phyloP scores from a whole-genome alignment of 2,329 filamentous ascomycete genomes.

The Microsporum canis region DNA sequence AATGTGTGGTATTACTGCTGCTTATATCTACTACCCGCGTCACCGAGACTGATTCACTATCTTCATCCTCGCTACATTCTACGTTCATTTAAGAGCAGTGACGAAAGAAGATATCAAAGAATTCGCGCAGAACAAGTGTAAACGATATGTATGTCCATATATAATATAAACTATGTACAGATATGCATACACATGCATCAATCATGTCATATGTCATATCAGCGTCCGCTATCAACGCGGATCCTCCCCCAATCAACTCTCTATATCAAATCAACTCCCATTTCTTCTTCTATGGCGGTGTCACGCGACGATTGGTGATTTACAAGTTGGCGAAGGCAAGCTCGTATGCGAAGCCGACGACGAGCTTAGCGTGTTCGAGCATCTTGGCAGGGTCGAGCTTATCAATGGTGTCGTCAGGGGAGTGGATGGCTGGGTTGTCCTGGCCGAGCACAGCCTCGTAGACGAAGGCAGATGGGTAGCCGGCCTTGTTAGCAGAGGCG shows the following conservation, averaged over 20 bases:
- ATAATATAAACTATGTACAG: neutral
- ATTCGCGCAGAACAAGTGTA: no score
- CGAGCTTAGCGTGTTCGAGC: constrained; percentile 79
- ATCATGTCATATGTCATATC: neutral
- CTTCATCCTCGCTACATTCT: no score
- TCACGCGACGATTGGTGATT: neutral
- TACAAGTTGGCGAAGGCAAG: constrained; percentile 47
- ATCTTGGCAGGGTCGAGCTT: constrained; percentile 76
- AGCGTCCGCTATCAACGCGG: neutral
- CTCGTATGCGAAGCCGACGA: constrained; percentile 72
- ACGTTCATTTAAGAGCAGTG: no score
- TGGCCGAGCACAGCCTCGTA: constrained; percentile 51
- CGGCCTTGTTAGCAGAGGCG: constrained; percentile 29
- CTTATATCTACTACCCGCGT: no score
- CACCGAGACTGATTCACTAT: no score
- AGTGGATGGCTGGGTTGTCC: constrained; percentile 61
- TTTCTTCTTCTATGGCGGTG: neutral
- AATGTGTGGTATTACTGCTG: no score
- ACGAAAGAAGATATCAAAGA: no score
- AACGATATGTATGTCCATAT: neutral
- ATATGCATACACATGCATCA: neutral
- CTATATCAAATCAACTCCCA: neutral
- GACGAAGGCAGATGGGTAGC: constrained; percentile 55
- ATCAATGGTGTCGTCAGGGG: constrained; percentile 58
- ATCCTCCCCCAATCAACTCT: neutral